Base-by-base conservation (phyloP, 352 stramenopile genomes). In the Phytopythium oedochilum region DNA sequence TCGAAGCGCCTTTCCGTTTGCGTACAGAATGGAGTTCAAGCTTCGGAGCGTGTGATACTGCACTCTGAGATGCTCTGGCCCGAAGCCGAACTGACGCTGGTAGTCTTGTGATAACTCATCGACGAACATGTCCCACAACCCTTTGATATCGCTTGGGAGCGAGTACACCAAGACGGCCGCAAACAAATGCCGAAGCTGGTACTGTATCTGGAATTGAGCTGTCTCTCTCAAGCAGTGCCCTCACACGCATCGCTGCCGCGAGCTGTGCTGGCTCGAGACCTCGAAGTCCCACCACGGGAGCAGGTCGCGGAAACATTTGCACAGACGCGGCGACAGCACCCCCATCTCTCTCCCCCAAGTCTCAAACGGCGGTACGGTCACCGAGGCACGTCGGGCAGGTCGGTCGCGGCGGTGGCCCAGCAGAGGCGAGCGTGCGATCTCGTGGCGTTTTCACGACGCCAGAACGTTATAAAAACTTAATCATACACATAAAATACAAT, bases 171-270 rank as follows among this genome's bases (percentile, higher is more conserved):
- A 53, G 2, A 75, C 62, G 0, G 46, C 70, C 34, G 53, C 53
- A 25, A 75, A 76, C 23, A 73, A 34, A 29, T 71, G 48, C 17
- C 63, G 61, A 11, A 77, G 51, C 29, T 71, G 64, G 15, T 23
- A 61, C 0, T 59, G 57, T 52, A 68, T 70, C 35, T 61, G 38
- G n/a, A 56, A 66, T 1, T 25, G n/a, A n/a, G n/a, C n/a, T n/a
- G n/a, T n/a, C n/a, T n/a, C 2, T 3, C 25, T 7, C 31, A 80
- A 22, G 20, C 61, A 69, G 1, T 58, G 7, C 8, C 55, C 25
- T 49, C 53, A 70, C 32, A 70, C 51, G 17, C 28, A 32, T 32
- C 29, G 29, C 5, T 32, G 29, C 9, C 29, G 29, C 29, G 29
- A 32, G 29, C 29, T 32, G 29, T 9, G 29, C 29, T 32, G 29